Evolutionary conservation across 2,329 filamentous ascomycete genomes (phyloP).

Genomic region (Pyrenochaeta sp.): DNA sequence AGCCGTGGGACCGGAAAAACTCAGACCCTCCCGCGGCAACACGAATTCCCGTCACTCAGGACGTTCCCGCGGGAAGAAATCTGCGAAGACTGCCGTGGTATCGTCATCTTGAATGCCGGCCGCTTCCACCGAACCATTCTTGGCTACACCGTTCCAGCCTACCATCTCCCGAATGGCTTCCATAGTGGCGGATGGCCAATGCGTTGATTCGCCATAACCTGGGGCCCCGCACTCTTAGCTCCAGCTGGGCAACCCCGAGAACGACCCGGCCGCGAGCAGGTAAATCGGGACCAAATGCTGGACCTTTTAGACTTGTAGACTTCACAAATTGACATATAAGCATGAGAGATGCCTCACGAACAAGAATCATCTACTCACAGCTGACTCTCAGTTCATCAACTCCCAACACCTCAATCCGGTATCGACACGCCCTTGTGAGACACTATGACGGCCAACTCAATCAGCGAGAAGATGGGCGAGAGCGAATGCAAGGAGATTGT

Average conservation of each 20-base stretch:
- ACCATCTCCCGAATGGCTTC: not conserved
- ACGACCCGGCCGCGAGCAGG: slow-evolving; percentile 4
- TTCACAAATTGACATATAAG: slow-evolving; percentile 10
- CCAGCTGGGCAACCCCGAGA: slow-evolving; percentile 2
- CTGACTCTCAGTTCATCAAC: not conserved
- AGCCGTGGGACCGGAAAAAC: not conserved
- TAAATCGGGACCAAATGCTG: not conserved
- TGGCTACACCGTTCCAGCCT: not conserved
- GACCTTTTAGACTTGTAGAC: not conserved
- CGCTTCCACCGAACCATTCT: not conserved
- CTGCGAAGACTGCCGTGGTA: not conserved
- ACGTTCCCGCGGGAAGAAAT: slow-evolving; percentile 6
- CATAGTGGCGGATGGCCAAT: slow-evolving; percentile 9
- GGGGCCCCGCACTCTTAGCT: slow-evolving; percentile 28
- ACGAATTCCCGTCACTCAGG: not conserved
- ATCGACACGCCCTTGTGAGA: not conserved
- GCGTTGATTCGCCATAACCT: slow-evolving; percentile 18
- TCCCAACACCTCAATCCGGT: not conserved
- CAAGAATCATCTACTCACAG: slow-evolving; percentile 1
- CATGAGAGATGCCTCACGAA: not conserved
- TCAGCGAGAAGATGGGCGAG: slow-evolving; percentile 21
- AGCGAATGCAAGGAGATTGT: slow-evolving; percentile 27
- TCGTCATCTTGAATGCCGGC: too few relatives aligned
- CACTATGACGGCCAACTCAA: slow-evolving; percentile 19
- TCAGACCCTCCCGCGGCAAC: not conserved